A percentile compares a stretch with the other conserved stretches of the same genome.
Evolutionary conservation across 1,284 basidiomycete genomes (phyloP).

Genomic region (Tilletia setariae): DNA sequence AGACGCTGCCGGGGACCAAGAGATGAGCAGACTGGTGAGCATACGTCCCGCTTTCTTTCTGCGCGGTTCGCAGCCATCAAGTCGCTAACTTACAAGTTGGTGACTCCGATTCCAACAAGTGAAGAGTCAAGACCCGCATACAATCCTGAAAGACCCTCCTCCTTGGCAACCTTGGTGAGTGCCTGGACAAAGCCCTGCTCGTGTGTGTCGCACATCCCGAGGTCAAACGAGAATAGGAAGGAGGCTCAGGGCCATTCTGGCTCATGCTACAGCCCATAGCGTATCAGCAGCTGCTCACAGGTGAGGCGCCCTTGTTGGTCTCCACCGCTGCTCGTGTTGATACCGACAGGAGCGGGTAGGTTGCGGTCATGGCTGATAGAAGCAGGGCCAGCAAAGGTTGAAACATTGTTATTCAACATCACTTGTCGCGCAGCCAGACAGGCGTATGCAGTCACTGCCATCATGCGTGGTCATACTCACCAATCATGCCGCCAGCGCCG

Average conservation of each 20-base stretch:
- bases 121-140: conserved; percentile 85
- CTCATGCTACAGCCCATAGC: not conserved
- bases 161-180: conserved; percentile 72
- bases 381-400: not conserved
- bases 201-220: not conserved
- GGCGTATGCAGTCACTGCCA: too few relatives aligned
- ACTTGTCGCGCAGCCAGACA: too few relatives aligned
- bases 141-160: conserved; percentile 78
- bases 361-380: conserved; percentile 30
- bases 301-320: conserved; percentile 68
- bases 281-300: conserved; percentile 60
- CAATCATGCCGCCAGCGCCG: conserved; percentile 78
- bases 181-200: conserved; percentile 43
- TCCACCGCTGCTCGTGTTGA: conserved; percentile 91
- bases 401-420: not conserved
- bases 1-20: not conserved
- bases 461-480: not conserved
- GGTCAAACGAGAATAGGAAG: not conserved
- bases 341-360: conserved; percentile 76
- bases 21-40: not conserved
- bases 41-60: too few relatives aligned
- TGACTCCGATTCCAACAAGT: conserved; percentile 84
- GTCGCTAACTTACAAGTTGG: conserved; percentile 65
- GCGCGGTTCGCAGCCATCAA: too few relatives aligned
- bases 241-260: too few relatives aligned